Evolutionary conservation across 2,329 filamentous ascomycete species (phyloP).

Genomic region (Thelonectria blattea): DNA sequence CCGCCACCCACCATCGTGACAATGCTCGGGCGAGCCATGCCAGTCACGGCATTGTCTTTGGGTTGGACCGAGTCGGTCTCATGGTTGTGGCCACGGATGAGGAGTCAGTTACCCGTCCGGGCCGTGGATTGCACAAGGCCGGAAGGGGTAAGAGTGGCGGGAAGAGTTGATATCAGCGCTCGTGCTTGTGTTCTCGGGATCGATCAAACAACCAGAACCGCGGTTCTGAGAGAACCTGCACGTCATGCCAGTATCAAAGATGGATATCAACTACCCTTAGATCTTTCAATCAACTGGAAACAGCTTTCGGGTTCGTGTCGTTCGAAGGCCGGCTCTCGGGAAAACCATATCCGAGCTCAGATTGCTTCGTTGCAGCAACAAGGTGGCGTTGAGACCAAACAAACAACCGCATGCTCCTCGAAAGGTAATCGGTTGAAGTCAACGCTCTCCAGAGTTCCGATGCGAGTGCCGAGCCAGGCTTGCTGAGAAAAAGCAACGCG

Average conservation of each 20-base stretch:
- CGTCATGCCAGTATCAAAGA: too few relatives aligned
- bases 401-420: too few relatives aligned
- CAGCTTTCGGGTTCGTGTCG: neutral
- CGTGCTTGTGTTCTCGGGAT: too few relatives aligned
- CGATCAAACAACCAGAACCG: too few relatives aligned
- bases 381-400: too few relatives aligned
- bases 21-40: neutral
- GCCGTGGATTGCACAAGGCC: neutral
- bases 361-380: neutral
- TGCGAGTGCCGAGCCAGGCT: too few relatives aligned
- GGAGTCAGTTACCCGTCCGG: neutral
- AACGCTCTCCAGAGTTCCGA: neutral
- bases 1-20: neutral
- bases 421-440: neutral
- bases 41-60: neutral
- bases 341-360: neutral
- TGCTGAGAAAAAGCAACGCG: constrained; percentile 26
- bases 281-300: neutral
- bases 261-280: too few relatives aligned
- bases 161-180: neutral
- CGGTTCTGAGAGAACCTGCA: too few relatives aligned
- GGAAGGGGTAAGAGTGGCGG: constrained; percentile 5
- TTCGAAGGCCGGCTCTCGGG: neutral
- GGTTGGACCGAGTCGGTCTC: neutral
- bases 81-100: neutral